Base-by-base conservation (phyloP, 1,284 basidiomycete species). In the Malassezia obtusa region DNA sequence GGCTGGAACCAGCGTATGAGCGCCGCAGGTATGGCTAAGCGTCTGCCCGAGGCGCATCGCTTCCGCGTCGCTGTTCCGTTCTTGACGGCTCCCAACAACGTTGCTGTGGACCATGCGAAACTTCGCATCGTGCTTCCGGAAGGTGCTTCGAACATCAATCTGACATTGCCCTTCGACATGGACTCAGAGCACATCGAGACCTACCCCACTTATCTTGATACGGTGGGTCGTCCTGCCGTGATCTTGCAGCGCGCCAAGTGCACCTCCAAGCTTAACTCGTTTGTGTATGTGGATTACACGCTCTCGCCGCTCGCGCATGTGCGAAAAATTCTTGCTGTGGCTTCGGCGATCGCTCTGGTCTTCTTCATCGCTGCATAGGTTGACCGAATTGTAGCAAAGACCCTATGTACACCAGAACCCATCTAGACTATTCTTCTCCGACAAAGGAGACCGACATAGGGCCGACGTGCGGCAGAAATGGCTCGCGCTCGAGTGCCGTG, bases 161-260 rank as follows among this genome's bases (percentile, higher is more conserved):
- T 88, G 54, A 78, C 78, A 47, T 77, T 83, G 3, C 90, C 92
- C 1, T 96, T 92, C 78, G 77, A 83, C 1, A 80, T 87, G 7
- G 76, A 84, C 59, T 77, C 78, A 25, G 82, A 82, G 62, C 76
- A 75, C 41, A 76, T 82, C 50, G 80, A 80, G 9, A 84, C 80
- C 11, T 84, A 87, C 68, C 82, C 82, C 61, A 87, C 88, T 7
- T 98, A 94, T 76, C 82, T 98, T 35, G 92, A 98, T 75, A 89
- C 90, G n/a, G 80, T 80, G 21, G 92, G 94, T 19, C 83, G 92
- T 35, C 88, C 87, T 3, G 79, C 81, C 3, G 77, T 96, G 47
- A 81, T 80, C 2, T 78, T 96, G 57, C 76, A 79, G 47, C 91
- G 89, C 76, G 76, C 80, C 38, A 60, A 64, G 48, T 45, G 41